Conservation (phyloP, 371 early-diverging fungal species). For the Mucor racemosus region DNA sequence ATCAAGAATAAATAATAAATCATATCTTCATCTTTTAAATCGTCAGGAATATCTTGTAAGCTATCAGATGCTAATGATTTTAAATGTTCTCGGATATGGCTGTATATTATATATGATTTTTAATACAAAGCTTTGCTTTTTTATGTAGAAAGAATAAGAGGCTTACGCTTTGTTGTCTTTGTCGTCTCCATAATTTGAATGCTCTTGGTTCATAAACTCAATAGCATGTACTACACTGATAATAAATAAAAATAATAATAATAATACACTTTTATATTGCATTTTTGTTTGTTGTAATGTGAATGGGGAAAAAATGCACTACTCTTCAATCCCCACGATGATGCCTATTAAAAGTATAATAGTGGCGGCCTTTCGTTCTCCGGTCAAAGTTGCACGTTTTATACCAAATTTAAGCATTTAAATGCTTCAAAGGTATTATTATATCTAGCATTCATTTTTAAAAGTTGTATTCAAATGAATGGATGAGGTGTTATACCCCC, state of each 20-base stretch:
- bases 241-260: conserved; percentile 4
- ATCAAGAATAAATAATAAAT: conserved; percentile 59
- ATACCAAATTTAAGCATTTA: too few species aligned
- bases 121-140: too few species aligned
- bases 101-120: conserved; percentile 2
- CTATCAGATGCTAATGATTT: conserved; percentile 20
- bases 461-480: too few species aligned
- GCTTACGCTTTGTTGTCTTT: conserved; percentile 31
- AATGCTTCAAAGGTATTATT: too few species aligned
- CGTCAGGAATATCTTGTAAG: conserved; percentile 16
- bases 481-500: too few species aligned
- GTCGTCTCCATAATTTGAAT: conserved; percentile 37
- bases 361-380: too few species aligned
- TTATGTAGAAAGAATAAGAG: neutral
- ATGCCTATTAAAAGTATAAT: neutral
- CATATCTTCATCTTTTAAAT: conserved; percentile 52
- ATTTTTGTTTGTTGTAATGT: conserved; percentile 6
- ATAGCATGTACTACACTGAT: conserved; percentile 12
- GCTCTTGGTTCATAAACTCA: conserved; percentile 26
- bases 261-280: conserved; percentile 1
- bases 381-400: too few species aligned
- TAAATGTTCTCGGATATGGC: conserved; percentile 37
- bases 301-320: neutral
- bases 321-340: neutral
- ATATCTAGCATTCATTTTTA: too few species aligned